Conservation (phyloP, 352 stramenopile genomes). For the Phytophthora pluvialis region DNA sequence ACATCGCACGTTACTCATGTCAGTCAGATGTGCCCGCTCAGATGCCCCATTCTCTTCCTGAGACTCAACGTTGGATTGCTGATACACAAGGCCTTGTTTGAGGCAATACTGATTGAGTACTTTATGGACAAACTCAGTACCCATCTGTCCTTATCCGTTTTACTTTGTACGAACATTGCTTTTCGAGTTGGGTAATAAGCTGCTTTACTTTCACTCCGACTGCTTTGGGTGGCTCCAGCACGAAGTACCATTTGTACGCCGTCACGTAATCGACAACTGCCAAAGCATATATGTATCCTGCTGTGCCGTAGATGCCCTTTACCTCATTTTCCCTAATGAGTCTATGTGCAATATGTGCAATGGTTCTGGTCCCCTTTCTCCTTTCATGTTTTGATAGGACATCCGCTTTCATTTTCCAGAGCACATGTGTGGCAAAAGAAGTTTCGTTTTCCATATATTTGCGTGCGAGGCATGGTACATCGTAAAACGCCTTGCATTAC, state of each 20-base stretch:
- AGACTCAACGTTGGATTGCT: conserved; percentile 4
- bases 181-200: conserved; percentile 2
- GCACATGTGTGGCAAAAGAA: no score
- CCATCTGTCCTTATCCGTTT: conserved; percentile 9
- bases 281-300: conserved; percentile 5
- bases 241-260: conserved; percentile 13
- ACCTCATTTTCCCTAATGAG: not conserved
- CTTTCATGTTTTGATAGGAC: conserved; percentile 17
- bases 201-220: not conserved
- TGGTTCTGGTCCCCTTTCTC: conserved; percentile 3
- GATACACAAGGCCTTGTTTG: not conserved
- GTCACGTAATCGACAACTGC: conserved; percentile 5
- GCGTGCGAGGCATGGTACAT: no score
- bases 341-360: conserved; percentile 15
- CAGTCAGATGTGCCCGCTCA: not conserved
- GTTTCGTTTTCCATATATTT: no score
- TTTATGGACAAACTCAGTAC: conserved; percentile 6
- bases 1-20: not conserved
- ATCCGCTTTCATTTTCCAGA: no score
- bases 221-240: not conserved
- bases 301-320: conserved; percentile 4
- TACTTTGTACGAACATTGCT: conserved; percentile 9
- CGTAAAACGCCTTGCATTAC: no score
- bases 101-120: not conserved
- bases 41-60: conserved; percentile 3